A percentile compares a stretch with the other conserved stretches of the same genome.
Conservation (phyloP, 257 asterid species). For the Apocynum venetum region DNA sequence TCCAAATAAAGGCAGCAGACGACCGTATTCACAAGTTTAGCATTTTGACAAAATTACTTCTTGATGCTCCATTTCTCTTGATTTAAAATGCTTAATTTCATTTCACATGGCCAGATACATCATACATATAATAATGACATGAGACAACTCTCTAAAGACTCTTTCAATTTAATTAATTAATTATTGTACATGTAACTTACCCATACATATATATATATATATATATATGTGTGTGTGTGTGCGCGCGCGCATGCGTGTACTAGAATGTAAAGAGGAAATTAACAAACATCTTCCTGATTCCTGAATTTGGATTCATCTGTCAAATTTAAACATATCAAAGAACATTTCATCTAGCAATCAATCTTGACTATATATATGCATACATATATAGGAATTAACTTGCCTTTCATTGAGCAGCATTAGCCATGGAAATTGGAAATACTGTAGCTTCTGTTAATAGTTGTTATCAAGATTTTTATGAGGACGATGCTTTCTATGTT, state of each 20-base stretch:
- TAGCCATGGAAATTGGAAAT: background rate
- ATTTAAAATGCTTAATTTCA: background rate
- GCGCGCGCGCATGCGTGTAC: too few relatives aligned
- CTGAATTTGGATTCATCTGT: background rate
- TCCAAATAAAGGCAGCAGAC: too few relatives aligned
- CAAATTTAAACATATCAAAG: background rate
- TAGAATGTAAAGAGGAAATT: too few relatives aligned
- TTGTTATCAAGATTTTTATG: conserved; percentile 10
- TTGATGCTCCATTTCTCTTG: background rate
- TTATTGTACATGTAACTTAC: background rate
- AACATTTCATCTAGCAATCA: background rate
- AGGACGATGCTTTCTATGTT: conserved; percentile 41
- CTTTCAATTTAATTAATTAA: too few relatives aligned
- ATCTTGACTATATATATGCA: too few relatives aligned
- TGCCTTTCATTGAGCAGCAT: background rate
- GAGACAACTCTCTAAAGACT: background rate
- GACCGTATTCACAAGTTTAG: too few relatives aligned
- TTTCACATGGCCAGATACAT: background rate
- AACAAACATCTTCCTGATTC: background rate
- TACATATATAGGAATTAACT: background rate
- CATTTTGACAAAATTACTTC: too few relatives aligned
- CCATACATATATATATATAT: background rate
- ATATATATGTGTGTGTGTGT: too few relatives aligned
- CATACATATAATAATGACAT: too few relatives aligned
- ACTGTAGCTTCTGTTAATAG: conserved; percentile 19